A percentile compares a stretch with the other conserved stretches of the same genome.
phyloP scores from a whole-genome alignment of 2,329 filamentous ascomycete genomes.

The Pseudopithomyces maydicus region DNA sequence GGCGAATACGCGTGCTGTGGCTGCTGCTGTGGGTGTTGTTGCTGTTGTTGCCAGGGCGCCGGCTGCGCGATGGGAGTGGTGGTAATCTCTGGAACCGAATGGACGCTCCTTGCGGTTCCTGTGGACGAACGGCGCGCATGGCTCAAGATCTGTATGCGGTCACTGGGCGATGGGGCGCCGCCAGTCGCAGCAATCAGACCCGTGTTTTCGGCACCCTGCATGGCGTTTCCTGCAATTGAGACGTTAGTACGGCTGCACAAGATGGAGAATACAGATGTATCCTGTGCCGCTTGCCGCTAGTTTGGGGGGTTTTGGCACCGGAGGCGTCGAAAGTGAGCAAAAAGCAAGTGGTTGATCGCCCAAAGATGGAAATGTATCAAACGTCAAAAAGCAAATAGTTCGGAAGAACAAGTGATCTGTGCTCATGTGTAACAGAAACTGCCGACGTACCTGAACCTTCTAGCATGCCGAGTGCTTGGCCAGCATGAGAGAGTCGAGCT shows the following conservation, averaged over 20 bases:
- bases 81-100: conserved; percentile 43
- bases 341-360: conserved; percentile 12
- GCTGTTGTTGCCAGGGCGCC: conserved; percentile 42
- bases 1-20: conserved; percentile 36
- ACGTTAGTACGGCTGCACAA: neutral
- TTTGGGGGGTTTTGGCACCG: neutral
- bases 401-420: conserved; percentile 30
- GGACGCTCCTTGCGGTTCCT: conserved; percentile 43
- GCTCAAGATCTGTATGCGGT: conserved; percentile 46
- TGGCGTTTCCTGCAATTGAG: conserved; percentile 19
- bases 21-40: neutral
- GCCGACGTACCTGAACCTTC: conserved; percentile 44
- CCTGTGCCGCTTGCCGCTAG: neutral
- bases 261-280: neutral
- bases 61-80: conserved; percentile 44
- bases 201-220: conserved; percentile 23
- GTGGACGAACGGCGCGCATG: conserved; percentile 44
- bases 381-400: conserved; percentile 19
- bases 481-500: conserved; percentile 53
- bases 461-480: conserved; percentile 44
- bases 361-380: conserved; percentile 14
- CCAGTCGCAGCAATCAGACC: conserved; percentile 29
- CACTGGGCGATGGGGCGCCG: conserved; percentile 45
- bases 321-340: neutral
- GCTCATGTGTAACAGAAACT: conserved; percentile 21